Percentiles rank a stretch among this genome's conserved stretches.
Evolutionary conservation across 1,139 yeast species (phyloP).

Genomic region (Yamadazyma spencermartinsiae): DNA sequence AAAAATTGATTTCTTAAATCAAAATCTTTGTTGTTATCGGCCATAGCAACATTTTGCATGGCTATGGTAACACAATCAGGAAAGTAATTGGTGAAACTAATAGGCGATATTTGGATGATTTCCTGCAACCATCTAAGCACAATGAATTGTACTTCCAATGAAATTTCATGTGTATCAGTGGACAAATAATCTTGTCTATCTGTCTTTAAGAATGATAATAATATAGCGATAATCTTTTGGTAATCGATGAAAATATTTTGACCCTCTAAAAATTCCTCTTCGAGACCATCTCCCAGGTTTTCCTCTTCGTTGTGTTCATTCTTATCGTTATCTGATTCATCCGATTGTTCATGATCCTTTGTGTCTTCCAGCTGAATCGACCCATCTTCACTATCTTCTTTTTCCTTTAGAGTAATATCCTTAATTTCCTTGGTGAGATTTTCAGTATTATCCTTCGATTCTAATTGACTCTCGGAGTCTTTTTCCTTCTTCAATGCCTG

Average conservation of each 20-base stretch:
- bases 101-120: conserved; percentile 72
- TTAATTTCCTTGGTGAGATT: conserved; percentile 24
- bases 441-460: conserved; percentile 10
- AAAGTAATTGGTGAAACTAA: conserved; percentile 64
- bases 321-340: conserved; percentile 7
- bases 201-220: conserved; percentile 73
- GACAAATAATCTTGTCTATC: conserved; percentile 29
- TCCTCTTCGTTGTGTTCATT: conserved; percentile 14
- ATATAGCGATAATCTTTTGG: conserved; percentile 74
- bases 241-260: conserved; percentile 85
- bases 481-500: background rate
- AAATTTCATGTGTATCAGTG: conserved; percentile 46
- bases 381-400: conserved; percentile 16
- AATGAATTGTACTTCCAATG: conserved; percentile 76
- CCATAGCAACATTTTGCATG: conserved; percentile 37
- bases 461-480: background rate
- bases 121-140: conserved; percentile 84
- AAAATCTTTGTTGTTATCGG: conserved; percentile 40
- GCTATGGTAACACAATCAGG: conserved; percentile 44
- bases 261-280: conserved; percentile 66
- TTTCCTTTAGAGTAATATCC: conserved; percentile 14
- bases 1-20: conserved; percentile 41
- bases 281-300: conserved; percentile 20
- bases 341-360: conserved; percentile 4
- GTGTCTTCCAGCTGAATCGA: conserved; percentile 14